These are phyloP conservation scores for Silene conica DNA, from an alignment of 148 eudicot species.

Conservation along the genomic window DNA sequence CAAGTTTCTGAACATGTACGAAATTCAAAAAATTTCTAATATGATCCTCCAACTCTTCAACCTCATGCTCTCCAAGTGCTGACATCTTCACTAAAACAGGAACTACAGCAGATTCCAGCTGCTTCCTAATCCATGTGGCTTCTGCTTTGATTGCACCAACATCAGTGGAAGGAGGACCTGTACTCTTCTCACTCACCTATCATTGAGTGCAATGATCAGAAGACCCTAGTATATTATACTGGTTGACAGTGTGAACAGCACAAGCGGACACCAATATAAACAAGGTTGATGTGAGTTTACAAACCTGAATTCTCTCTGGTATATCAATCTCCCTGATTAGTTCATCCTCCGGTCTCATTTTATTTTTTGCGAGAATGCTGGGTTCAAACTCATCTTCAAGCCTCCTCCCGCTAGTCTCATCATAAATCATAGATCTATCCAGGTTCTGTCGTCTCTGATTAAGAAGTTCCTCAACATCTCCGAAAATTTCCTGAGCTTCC, in stretches of 20 bases:
- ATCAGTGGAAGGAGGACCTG: conserved; percentile 70
- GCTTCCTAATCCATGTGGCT: conserved; percentile 78
- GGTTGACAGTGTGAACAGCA: background rate
- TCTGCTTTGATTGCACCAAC: conserved; percentile 59
- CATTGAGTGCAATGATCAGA: background rate
- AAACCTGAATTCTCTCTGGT: conserved; percentile 94
- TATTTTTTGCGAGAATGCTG: conserved; percentile 56
- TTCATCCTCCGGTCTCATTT: conserved; percentile 82
- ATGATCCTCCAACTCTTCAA: conserved; percentile 45
- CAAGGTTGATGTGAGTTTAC: background rate
- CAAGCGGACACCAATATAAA: background rate
- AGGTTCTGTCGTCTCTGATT: conserved; percentile 49
- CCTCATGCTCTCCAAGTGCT: conserved; percentile 29
- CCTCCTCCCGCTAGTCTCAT: conserved; percentile 52
- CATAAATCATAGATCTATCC: conserved; percentile 43
- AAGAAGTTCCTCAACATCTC: conserved; percentile 81
- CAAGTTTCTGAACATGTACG: conserved; percentile 73
- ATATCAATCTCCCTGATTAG: conserved; percentile 61
- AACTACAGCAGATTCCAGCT: conserved; percentile 44
- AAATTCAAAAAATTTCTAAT: conserved; percentile 69
- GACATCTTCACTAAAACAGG: conserved; percentile 39
- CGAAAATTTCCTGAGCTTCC: conserved; percentile 90
- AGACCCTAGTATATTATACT: background rate
- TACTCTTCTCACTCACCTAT: conserved; percentile 73
- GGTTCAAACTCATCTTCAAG: conserved; percentile 91